Conservation (phyloP, 257 asterid species). For the Avicennia marina region DNA sequence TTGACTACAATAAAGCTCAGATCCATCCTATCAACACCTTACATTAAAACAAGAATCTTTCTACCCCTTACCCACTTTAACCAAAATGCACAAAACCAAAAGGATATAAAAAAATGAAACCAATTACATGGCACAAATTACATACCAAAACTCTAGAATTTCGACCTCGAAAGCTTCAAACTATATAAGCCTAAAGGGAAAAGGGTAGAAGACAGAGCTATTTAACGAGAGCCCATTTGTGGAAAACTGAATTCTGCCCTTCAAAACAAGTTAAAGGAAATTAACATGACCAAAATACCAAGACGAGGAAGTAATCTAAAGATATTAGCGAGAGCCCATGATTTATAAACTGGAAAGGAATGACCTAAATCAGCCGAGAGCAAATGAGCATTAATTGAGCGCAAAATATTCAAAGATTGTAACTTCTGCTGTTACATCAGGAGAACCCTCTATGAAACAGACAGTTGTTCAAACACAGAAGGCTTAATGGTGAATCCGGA, state of each 20-base stretch:
- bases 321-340: constrained; percentile 43
- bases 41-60: constrained; percentile 27
- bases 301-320: constrained; percentile 9
- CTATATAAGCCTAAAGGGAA: background rate
- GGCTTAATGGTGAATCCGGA: too few relatives aligned
- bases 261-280: constrained; percentile 21
- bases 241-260: constrained; percentile 9
- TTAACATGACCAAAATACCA: constrained; percentile 19
- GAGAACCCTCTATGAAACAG: constrained; percentile 8
- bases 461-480: background rate
- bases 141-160: constrained; percentile 1
- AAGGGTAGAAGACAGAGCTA: background rate
- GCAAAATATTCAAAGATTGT: constrained; percentile 13
- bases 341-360: constrained; percentile 13
- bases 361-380: constrained; percentile 21
- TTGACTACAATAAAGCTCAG: constrained; percentile 30
- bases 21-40: constrained; percentile 35
- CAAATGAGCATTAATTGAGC: constrained; percentile 26
- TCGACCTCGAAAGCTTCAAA: constrained; percentile 13
- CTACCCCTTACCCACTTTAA: constrained; percentile 22
- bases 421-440: constrained; percentile 28
- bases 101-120: constrained; percentile 12
- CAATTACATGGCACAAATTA: constrained; percentile 29
- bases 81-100: constrained; percentile 22
- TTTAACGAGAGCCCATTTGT: constrained; percentile 41